Evolutionary conservation across 306 rosid species (phyloP), one percentile per base, ranked within the genome.

Genomic region (Canavalia gladiata): DNA sequence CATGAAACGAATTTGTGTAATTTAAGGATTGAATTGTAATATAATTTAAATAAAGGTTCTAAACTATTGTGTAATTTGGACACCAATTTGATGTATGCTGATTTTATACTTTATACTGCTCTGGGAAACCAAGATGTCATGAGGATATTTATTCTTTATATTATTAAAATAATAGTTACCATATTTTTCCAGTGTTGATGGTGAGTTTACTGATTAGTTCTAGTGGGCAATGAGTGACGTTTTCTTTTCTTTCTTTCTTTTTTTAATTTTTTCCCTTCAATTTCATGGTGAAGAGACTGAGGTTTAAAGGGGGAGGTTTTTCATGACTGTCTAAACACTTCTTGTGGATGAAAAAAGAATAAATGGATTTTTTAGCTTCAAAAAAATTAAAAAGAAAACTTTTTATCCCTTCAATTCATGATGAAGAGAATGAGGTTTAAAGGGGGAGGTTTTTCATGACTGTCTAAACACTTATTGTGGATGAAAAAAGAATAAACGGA

Each of bases 71-170:
- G 5, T 73, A 54, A 13, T 73, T 56, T 50, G 63, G 67, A 25
- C 29, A 56, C 68, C 68, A 42, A 74, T 58, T 43, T 42, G 12
- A 35, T 54, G 30, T 45, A 74, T 58, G 28, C 39, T 63, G 29
- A 49, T 64, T 76, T 50, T 64, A 64, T 76, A 6, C 35, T 76
- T 33, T 62, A 28, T 49, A 63, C 63, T 63, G 50, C 72, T 35
- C 1, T 33, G 18, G 81, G 18, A 41, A 34, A 13, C 54, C 45
- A 49, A 63, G 72, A 34, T 31, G 35, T n/a, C 63, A 42, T 42
- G 30, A 43, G 72, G 63, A 76, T 63, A 4, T 76, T 50, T 49
- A 11, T 70, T 10, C 43, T 9, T n/a, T 51, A 52, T 8, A 52
- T 51, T 35, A 46, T 4, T 47, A 47, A 46, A 46, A 41, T 42